Base-by-base conservation (phyloP, 768 basidiomycete species). In the Suillus clintonianus region DNA sequence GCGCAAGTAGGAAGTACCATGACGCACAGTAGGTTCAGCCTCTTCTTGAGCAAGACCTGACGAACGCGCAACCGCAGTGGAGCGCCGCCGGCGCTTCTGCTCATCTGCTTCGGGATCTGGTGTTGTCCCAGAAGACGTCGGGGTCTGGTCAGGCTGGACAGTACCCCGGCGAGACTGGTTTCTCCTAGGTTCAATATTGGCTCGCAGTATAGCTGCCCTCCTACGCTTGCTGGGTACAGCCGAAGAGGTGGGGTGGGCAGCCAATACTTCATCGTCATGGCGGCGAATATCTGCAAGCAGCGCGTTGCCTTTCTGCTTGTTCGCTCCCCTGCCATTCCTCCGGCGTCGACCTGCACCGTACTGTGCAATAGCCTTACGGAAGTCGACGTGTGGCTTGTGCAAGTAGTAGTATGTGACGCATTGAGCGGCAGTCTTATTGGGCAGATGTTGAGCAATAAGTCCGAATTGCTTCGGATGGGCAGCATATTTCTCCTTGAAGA, bases 361-460 rank as follows among this genome's bases (percentile, higher is more conserved):
- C 68, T 84, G 85, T 54, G 86, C 79, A 27, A 94, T 82, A 17
- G 91, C 86, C 67, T 88, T 86, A 62, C 92, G 86, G 77, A 95
- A 96, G 77, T 95, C 90, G 71, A 95, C 92, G 42, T 84, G 77
- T 69, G 84, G 85, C 78, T 95, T 99, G 79, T 95, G 92, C 58
- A 97, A 80, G 75, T 99, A 99, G 77, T 98, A 99, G 77, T 88
- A 97, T 56, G 90, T 86, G 53, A 98, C 92, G 72, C 95, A 97
- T 82, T 97, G 92, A 0, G 89, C 82, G 1, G 92, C 80, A 2
- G 92, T 89, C 82, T 97, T 98, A 81, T 93, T 83, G 5, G 90
- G 86, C 14, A 99, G 77, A 67, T 80, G 85, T 27, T 87, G 84
- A 0, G 96, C 89, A 63, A 99, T 95, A 71, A 89, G 83, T n/a